A percentile compares a stretch with the other conserved stretches of the same genome.
These are phyloP conservation scores for Annona cherimola DNA, from an alignment of 164 flowering plant genomes.

Conservation along the genomic window DNA sequence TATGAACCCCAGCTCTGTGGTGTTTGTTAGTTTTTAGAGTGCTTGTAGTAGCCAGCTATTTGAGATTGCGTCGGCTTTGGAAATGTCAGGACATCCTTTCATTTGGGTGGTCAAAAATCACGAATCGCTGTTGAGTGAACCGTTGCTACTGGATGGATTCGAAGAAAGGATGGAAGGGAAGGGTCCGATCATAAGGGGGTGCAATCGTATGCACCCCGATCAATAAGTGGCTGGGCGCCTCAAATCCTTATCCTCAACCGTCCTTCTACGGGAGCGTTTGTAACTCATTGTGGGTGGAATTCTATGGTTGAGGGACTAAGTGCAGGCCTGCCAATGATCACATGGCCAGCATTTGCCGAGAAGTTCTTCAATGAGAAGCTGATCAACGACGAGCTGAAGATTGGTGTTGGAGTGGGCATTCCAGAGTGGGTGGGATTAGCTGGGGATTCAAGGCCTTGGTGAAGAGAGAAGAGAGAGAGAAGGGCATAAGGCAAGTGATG, in stretches of 20 bases:
- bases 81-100: constrained; percentile 42
- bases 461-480: constrained; percentile 14
- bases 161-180: constrained; percentile 19
- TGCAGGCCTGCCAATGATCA: constrained; percentile 51
- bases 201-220: no score
- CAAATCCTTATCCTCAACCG: constrained; percentile 54
- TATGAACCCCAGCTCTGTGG: constrained; percentile 17
- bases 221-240: constrained; percentile 47
- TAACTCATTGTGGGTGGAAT: constrained; percentile 76
- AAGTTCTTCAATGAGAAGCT: constrained; percentile 57
- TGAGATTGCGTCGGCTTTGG: constrained; percentile 49
- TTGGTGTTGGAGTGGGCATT: constrained; percentile 34
- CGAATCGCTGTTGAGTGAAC: not conserved
- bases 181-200: constrained; percentile 46
- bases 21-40: constrained; percentile 19
- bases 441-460: not conserved
- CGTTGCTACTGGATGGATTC: constrained; percentile 7
- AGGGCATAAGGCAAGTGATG: constrained; percentile 24
- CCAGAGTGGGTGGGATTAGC: not conserved
- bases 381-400: constrained; percentile 29
- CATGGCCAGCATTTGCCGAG: constrained; percentile 61
- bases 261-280: constrained; percentile 42
- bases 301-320: constrained; percentile 47
- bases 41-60: constrained; percentile 24
- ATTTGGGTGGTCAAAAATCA: constrained; percentile 33